Base-by-base conservation (phyloP, 306 rosid species). In the Fragaria ananassa region DNA sequence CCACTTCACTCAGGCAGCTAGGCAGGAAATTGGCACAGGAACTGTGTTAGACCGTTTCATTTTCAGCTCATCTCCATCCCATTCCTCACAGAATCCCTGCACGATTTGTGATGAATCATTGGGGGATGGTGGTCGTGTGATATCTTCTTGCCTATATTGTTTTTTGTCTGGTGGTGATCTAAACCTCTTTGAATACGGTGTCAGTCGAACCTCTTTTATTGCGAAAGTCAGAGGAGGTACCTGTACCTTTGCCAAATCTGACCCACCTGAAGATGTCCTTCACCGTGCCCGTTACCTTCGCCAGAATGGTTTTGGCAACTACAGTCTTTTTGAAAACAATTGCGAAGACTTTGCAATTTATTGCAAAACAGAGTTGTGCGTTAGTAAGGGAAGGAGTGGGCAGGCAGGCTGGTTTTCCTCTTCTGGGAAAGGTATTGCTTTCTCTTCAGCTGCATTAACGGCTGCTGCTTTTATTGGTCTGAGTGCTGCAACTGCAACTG, bases 331-430 rank as follows among this genome's bases (percentile, higher is more conserved):
- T 83, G 86, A 78, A 79, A 92, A 90, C 70, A 94, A 91, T 79
- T 90, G 96, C 35, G 91, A 94, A 74, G 90, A 92, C 80, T 94
- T 91, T 56, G 94, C 96, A 3, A 84, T 90, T 60, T 94, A 94
- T 80, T 94, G 96, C 82, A 94, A 94, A 80, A 94, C 96, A 9
- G 95, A 91, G 0, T 73, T 91, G 84, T 88, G 42, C 68, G 77
- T 79, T 19, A 75, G 85, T 2, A 81, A 82, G 8, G 93, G 94
- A 12, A 57, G 84, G 76, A 88, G 97, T 41, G 93, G 96, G 10
- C 96, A 90, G 74, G 88, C 87, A 21, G 69, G 88, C 1, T 86
- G 91, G 17, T 23, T 50, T 15, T 1, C 80, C n/a, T 87, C 95
- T 17, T 96, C 83, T 23, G 83, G 82, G 1, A 64, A 78, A 79